Base-by-base conservation (phyloP, 2,329 filamentous ascomycete genomes). In the Bipolaris cookei region DNA sequence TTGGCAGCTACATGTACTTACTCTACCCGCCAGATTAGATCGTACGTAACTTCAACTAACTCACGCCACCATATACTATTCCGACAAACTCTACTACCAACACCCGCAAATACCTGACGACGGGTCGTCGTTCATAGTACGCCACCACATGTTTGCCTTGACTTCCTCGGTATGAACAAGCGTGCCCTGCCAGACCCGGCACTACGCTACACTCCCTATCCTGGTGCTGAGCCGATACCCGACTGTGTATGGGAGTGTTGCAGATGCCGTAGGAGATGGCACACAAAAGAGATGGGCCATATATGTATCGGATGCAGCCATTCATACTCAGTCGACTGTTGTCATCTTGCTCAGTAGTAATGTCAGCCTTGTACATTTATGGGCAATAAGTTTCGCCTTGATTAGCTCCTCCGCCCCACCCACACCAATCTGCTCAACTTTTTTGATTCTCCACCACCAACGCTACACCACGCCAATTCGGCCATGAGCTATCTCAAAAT, bases 231-330 rank as follows among this genome's bases (percentile, higher is more conserved):
- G 35, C 46, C 54, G 5, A 48, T 62, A n/a, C 50, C 61, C 13
- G 50, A 61, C 34, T 59, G 43, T 6, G 51, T 53, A 13, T 64
- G 61, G 61, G 16, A 39, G 18, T 64, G 63, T 18, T 64, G 56
- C 25, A 48, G 56, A n/a, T 65, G 63, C 39, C 41, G 32, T n/a
- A 56, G 56, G 39, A 50, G 38, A 25, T 65, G 61, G 61, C 23
- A 54, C 43, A 61, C 54, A 28, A 57, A 56, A 35, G 52, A 65
- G 43, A 23, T 64, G 37, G 56, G 63, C 5, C 28, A 61, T 18
- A 23, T 58, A 7, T 65, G 61, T 44, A 50, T 62, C 11, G 63
- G 58, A 13, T 64, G 63, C 39, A 51, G 51, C 38, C 59, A 64
- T 49, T 34, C 23, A 13, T 62, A 62, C 30, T 42, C 18, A 2